These are phyloP conservation scores for Kwoniella mangroviensis DNA, from an alignment of 768 basidiomycete genomes.

Conservation along the genomic window DNA sequence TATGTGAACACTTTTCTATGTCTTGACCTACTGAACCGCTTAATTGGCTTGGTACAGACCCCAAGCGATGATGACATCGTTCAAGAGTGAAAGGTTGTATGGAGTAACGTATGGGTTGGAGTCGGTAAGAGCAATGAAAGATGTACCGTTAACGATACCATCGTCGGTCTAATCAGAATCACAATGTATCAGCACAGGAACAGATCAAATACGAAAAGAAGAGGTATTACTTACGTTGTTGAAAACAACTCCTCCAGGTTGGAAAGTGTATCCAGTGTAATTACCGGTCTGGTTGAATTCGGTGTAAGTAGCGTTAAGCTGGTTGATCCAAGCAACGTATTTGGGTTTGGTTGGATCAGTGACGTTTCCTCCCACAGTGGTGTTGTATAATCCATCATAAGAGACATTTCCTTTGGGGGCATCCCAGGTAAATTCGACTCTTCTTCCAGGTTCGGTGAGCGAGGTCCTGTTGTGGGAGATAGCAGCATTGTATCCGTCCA, in stretches of 20 bases:
- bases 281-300: slow-evolving; percentile 61
- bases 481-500: slow-evolving; percentile 59
- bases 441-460: slow-evolving; percentile 61
- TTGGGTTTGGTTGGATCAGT: slow-evolving; percentile 59
- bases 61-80: slow-evolving; percentile 64
- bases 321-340: slow-evolving; percentile 67
- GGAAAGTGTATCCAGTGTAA: slow-evolving; percentile 61
- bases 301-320: slow-evolving; percentile 68
- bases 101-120: slow-evolving; percentile 65
- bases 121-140: slow-evolving; percentile 66
- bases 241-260: slow-evolving; percentile 64
- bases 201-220: neutral
- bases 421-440: slow-evolving; percentile 65
- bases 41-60: slow-evolving; percentile 52
- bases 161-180: slow-evolving; percentile 36
- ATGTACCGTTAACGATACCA: slow-evolving; percentile 64
- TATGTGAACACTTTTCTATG: too few species aligned
- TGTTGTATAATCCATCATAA: slow-evolving; percentile 64
- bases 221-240: slow-evolving; percentile 7
- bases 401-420: slow-evolving; percentile 64
- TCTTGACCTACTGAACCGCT: too few species aligned
- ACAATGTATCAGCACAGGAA: too few species aligned
- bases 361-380: slow-evolving; percentile 58
- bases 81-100: slow-evolving; percentile 64
- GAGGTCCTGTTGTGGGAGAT: slow-evolving; percentile 66